Conservation (phyloP, 2,329 filamentous ascomycete genomes). For the Elsinoe perseae region DNA sequence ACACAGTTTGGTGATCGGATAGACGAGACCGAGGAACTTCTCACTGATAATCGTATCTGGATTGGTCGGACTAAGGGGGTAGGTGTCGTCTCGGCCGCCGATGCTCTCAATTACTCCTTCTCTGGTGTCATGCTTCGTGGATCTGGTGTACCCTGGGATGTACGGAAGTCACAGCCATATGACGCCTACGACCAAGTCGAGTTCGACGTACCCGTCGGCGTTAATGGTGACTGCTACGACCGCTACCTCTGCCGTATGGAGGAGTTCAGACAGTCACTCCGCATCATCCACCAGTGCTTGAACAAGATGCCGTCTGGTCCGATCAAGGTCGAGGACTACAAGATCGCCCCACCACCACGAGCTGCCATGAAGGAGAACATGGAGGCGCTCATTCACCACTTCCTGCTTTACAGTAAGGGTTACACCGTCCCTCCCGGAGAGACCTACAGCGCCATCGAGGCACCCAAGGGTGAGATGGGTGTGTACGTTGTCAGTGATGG, state of each 20-base stretch:
- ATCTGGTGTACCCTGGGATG: slow-evolving; percentile 90
- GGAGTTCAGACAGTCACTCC: slow-evolving; percentile 95
- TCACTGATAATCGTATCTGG: slow-evolving; percentile 99
- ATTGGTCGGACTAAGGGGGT: slow-evolving; percentile 84
- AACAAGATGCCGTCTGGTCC: slow-evolving; percentile 98
- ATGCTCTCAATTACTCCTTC: slow-evolving; percentile 96
- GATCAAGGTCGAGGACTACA: slow-evolving; percentile 96
- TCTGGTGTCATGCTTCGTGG: slow-evolving; percentile 96
- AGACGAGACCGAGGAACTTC: slow-evolving; percentile 95
- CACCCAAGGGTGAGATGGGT: slow-evolving; percentile 99
- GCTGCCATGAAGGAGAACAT: slow-evolving; percentile 99
- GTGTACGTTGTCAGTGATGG: slow-evolving; percentile 95
- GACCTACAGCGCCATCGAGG: slow-evolving; percentile 96
- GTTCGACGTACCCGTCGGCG: slow-evolving; percentile 92
- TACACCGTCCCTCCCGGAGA: slow-evolving; percentile 95
- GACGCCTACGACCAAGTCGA: slow-evolving; percentile 97
- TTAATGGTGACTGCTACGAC: slow-evolving; percentile 98
- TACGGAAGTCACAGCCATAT: slow-evolving; percentile 94
- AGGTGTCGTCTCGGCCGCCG: slow-evolving; percentile 81
- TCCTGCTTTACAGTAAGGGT: slow-evolving; percentile 96
- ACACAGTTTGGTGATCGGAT: slow-evolving; percentile 98
- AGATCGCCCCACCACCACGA: slow-evolving; percentile 90
- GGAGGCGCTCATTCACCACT: slow-evolving; percentile 99
- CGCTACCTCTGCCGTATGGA: slow-evolving; percentile 99
- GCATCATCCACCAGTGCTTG: slow-evolving; percentile 97